Percentiles rank a stretch among this genome's conserved stretches.
Evolutionary conservation across 345 rosid genomes (phyloP).

Genomic region (Sisymbrium irio): DNA sequence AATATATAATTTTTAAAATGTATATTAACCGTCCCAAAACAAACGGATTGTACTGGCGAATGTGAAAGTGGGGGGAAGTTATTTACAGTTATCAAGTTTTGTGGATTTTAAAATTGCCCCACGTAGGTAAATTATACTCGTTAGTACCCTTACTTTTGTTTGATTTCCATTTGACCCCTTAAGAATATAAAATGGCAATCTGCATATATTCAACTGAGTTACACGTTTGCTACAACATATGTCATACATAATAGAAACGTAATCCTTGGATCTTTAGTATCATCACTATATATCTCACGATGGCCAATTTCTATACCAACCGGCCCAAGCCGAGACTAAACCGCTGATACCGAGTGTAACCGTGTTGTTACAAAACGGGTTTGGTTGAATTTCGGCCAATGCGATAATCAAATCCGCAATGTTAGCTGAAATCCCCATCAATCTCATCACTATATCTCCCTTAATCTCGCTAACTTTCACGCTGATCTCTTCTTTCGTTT

Average conservation of each 20-base stretch:
- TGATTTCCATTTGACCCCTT: not conserved
- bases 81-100: slow-evolving; percentile 18
- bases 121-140: not conserved
- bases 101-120: not conserved
- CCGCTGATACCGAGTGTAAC: slow-evolving; percentile 83
- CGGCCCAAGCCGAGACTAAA: slow-evolving; percentile 96
- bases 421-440: slow-evolving; percentile 86
- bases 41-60: slow-evolving; percentile 4
- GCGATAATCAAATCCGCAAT: slow-evolving; percentile 85
- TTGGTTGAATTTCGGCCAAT: slow-evolving; percentile 80
- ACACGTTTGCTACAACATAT: slow-evolving; percentile 8
- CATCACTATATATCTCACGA: slow-evolving; percentile 42
- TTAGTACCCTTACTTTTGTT: not conserved
- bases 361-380: slow-evolving; percentile 77
- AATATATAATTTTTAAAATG: not conserved
- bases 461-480: slow-evolving; percentile 41
- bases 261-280: too few species aligned
- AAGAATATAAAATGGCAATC: not conserved
- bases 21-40: slow-evolving; percentile 16
- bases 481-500: slow-evolving; percentile 32
- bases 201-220: slow-evolving; percentile 19
- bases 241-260: not conserved
- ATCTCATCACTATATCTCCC: slow-evolving; percentile 70
- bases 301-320: slow-evolving; percentile 99
- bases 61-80: slow-evolving; percentile 33